These are phyloP conservation scores for Prunus yedoensis DNA, from an alignment of 331 rosid species.

Conservation along the genomic window DNA sequence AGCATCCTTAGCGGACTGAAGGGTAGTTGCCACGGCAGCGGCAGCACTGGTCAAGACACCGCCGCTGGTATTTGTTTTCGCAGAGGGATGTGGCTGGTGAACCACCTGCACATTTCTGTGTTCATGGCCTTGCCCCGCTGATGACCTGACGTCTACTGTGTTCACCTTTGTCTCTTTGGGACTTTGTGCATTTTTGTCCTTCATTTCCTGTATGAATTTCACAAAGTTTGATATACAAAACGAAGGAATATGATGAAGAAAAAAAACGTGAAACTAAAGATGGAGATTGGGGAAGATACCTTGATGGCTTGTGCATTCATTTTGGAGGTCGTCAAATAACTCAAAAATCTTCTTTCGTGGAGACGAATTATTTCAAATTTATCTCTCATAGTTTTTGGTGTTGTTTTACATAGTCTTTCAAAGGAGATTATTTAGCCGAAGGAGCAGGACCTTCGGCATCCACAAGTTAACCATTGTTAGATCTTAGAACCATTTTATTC, in stretches of 20 bases:
- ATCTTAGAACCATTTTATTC: neutral
- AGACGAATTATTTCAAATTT: neutral
- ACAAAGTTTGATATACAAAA: conserved; percentile 11
- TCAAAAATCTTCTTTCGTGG: neutral
- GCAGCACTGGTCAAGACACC: conserved; percentile 56
- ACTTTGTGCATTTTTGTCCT: conserved; percentile 25
- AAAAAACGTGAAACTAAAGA: too few species aligned
- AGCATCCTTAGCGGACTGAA: conserved; percentile 62
- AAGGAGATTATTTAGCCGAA: conserved; percentile 21
- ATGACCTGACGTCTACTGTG: conserved; percentile 50
- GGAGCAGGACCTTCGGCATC: conserved; percentile 16
- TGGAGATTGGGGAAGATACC: conserved; percentile 20
- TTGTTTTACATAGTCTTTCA: conserved; percentile 1
- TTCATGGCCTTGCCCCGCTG: conserved; percentile 46
- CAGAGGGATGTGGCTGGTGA: conserved; percentile 41
- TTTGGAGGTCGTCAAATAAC: conserved; percentile 14
- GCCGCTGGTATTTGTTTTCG: conserved; percentile 39
- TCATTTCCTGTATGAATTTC: conserved; percentile 25
- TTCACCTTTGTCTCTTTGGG: conserved; percentile 42
- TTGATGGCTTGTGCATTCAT: conserved; percentile 47
- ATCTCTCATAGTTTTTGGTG: too few species aligned
- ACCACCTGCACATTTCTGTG: conserved; percentile 49
- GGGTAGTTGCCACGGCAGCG: conserved; percentile 45
- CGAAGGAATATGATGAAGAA: neutral
- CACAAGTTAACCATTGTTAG: neutral